Percentiles rank a stretch among this genome's conserved stretches.
Evolutionary conservation across 2,329 filamentous ascomycete species (phyloP).

Genomic region (Pseudocercospora crystallina): DNA sequence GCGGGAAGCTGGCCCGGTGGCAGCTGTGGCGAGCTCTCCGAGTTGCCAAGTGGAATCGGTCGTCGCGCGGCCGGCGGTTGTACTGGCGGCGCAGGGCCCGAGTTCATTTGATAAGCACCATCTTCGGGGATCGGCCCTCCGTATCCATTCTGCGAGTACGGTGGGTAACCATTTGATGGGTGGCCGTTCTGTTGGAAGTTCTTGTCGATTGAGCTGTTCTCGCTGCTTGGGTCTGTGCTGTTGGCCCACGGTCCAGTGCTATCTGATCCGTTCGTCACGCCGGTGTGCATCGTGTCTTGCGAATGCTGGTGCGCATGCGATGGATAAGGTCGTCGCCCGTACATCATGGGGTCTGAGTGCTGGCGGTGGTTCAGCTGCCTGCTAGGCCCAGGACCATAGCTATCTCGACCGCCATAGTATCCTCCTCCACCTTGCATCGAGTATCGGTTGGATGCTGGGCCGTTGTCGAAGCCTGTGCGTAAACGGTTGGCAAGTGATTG

Average conservation of each 20-base stretch:
- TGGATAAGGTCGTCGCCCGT: slow-evolving; percentile 40
- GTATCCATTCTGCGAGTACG: slow-evolving; percentile 29
- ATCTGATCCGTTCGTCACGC: slow-evolving; percentile 69
- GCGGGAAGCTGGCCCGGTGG: slow-evolving; percentile 24
- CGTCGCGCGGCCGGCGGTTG: slow-evolving; percentile 30
- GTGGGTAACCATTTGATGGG: slow-evolving; percentile 21
- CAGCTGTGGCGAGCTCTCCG: slow-evolving; percentile 13
- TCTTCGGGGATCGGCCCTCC: slow-evolving; percentile 44
- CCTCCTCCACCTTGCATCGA: slow-evolving; percentile 35
- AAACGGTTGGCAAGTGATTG: slow-evolving; percentile 25
- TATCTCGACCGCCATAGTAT: slow-evolving; percentile 43
- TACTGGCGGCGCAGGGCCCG: slow-evolving; percentile 24
- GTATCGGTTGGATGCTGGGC: slow-evolving; percentile 22
- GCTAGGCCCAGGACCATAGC: slow-evolving; percentile 33
- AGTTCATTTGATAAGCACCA: slow-evolving; percentile 19
- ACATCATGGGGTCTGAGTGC: slow-evolving; percentile 46
- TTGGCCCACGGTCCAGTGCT: slow-evolving; percentile 72
- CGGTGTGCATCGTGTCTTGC: slow-evolving; percentile 82
- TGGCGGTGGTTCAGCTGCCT: slow-evolving; percentile 33
- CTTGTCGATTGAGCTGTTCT: slow-evolving; percentile 84
- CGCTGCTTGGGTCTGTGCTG: slow-evolving; percentile 86
- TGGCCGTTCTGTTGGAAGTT: slow-evolving; percentile 57
- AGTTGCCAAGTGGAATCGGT: slow-evolving; percentile 31
- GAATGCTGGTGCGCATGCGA: slow-evolving; percentile 67
- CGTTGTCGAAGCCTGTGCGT: slow-evolving; percentile 34